Evolutionary conservation across 768 basidiomycete genomes (phyloP), one percentile per base, ranked within the genome.

Genomic region (Russula compacta): DNA sequence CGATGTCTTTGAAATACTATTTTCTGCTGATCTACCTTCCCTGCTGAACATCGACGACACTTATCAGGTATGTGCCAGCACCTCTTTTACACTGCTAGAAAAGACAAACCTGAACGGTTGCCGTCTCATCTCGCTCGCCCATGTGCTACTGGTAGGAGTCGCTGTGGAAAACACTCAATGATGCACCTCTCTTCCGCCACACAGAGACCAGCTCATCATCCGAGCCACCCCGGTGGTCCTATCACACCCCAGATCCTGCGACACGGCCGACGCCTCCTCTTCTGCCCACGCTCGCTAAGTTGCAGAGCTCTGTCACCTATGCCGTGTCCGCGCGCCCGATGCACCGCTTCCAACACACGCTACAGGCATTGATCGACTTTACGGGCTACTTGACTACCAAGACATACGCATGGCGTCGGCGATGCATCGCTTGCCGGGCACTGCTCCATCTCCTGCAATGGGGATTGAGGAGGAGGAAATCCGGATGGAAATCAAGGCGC

Each of bases 351-450:
- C 85, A 87, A 66, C 79, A 83, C 66, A 83, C 84, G 10, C 73
- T 90, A 7, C 81, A 89, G 68, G 70, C 81, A 0, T 76, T 90
- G 42, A 79, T 85, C 2, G 84, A 88, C 66, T 79, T 92, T 62
- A 91, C 89, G 0, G 89, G 89, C 6, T 89, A 88, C 70, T 80
- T 92, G 68, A 85, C 86, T 59, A 79, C 86, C 9, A 86, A 89
- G 65, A 81, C 86, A 2, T 91, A 89, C 67, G 68, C 77, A 35
- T 81, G 12, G 64, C 69, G 10, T 62, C 64, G 35, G 32, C 56
- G 38, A 57, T 58, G 39, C 49, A 62, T 32, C 56, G 68, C 21
- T 35, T 66, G 51, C 67, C 70, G 4, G 72, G 68, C 2, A 50
- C 61, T 19, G 53, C 42, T 8, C 43, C 44, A 14, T 17, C 66